Evolutionary conservation across 106 monocot genomes (phyloP).

Genomic region (Platanthera zijinensis): DNA sequence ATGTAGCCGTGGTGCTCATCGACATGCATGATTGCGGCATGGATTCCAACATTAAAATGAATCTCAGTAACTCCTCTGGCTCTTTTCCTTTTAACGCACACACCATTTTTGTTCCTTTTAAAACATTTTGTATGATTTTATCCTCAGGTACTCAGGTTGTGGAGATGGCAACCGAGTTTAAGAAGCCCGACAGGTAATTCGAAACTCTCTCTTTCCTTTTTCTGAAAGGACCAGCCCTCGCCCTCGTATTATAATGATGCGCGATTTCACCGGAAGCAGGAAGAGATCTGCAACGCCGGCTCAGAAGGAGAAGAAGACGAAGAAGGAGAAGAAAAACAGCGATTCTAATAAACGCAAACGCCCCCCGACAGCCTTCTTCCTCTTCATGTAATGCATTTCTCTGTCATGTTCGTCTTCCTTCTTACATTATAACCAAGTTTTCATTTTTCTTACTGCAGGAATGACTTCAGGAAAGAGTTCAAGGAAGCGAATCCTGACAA

Average conservation of each 20-base stretch:
- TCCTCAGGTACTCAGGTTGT: slow-evolving; percentile 69
- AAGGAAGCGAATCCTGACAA: slow-evolving; percentile 57
- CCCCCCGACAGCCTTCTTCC: slow-evolving; percentile 73
- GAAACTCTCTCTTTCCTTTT: neutral
- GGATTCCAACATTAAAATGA: slow-evolving; percentile 77
- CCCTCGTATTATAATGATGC: neutral
- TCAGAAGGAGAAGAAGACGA: slow-evolving; percentile 26
- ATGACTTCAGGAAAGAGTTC: slow-evolving; percentile 64
- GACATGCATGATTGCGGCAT: slow-evolving; percentile 94
- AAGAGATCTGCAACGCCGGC: slow-evolving; percentile 35
- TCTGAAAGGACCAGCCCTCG: neutral
- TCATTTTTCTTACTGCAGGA: slow-evolving; percentile 24
- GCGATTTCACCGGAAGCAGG: slow-evolving; percentile 13
- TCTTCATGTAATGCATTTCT: slow-evolving; percentile 50
- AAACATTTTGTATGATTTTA: neutral
- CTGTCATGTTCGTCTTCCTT: neutral
- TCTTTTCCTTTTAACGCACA: neutral
- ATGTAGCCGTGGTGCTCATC: slow-evolving; percentile 76
- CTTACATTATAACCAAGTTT: neutral
- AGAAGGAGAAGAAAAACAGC: slow-evolving; percentile 47
- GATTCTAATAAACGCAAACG: slow-evolving; percentile 65
- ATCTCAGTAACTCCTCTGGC: slow-evolving; percentile 35
- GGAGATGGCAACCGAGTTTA: slow-evolving; percentile 46
- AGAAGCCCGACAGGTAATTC: slow-evolving; percentile 42
- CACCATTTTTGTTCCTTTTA: neutral